Conservation (phyloP, 495 filamentous ascomycete genomes). For the Penicillium atrosanguineum region DNA sequence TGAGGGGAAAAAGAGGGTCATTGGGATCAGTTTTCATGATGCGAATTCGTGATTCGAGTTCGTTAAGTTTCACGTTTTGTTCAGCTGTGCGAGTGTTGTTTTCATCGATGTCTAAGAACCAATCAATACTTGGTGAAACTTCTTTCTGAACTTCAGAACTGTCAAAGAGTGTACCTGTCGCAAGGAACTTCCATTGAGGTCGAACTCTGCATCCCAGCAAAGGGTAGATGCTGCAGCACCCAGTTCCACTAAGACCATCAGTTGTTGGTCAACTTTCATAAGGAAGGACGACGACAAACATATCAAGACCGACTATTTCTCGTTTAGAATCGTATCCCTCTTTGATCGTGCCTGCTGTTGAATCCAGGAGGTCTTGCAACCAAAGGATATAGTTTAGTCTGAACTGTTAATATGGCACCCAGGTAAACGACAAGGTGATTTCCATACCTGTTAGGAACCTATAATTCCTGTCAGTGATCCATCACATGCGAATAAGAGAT, state of each 20-base stretch:
- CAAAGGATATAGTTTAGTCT: conserved; percentile 88
- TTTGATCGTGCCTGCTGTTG: conserved; percentile 51
- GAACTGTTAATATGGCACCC: conserved; percentile 4
- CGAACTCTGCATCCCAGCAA: conserved; percentile 72
- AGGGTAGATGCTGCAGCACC: conserved; percentile 88
- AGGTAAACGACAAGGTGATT: not conserved
- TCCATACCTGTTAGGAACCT: conserved; percentile 66
- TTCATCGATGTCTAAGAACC: conserved; percentile 66
- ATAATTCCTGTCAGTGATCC: conserved; percentile 1
- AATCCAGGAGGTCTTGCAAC: conserved; percentile 83
- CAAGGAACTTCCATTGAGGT: conserved; percentile 67
- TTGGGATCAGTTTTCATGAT: conserved; percentile 52
- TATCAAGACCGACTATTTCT: conserved; percentile 72
- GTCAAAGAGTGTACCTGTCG: conserved; percentile 52
- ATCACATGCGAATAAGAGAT: not conserved
- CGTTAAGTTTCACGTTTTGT: conserved; percentile 62
- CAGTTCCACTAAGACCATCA: conserved; percentile 61
- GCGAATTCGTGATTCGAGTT: conserved; percentile 61
- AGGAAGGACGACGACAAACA: conserved; percentile 39
- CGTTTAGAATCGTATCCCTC: conserved; percentile 56
- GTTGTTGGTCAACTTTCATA: not conserved
- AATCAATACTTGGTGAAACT: not conserved
- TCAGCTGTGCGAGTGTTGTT: conserved; percentile 64
- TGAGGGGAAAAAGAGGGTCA: conserved; percentile 57
- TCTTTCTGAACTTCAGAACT: not conserved